Base-by-base conservation (phyloP, 129 eudicot genomes). In the Lactuca sativa region DNA sequence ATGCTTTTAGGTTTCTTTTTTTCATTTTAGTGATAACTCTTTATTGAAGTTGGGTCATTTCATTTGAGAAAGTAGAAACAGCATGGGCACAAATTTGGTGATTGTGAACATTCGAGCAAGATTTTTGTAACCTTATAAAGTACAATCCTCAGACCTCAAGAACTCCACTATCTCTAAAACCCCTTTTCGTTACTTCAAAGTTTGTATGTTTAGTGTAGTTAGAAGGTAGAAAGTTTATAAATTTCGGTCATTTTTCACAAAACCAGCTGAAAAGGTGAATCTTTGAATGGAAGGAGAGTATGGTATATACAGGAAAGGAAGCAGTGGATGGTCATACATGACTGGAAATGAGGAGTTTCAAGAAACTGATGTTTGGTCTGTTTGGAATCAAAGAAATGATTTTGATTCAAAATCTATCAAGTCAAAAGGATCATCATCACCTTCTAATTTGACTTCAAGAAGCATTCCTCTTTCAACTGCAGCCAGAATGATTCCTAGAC, bases 311-410 rank as follows among this genome's bases (percentile, higher is more conserved):
- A 73, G 83, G 36, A 82, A 37, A 82, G 90, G 90, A 30, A 85
- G 74, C 75, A 80, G 84, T 57, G 84, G 82, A 15, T 82, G 93
- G 96, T 65, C 86, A 67, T 59, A 55, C 69, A 72, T 78, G 76
- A 16, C 54, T 75, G 83, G 86, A 68, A 80, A 77, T 57, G 95
- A 81, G 58, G 95, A 90, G 66, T 83, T 76, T 66, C 84, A 84
- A 70, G 97, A 90, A 80, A 76, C 81, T 58, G 97, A 90, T 71
- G 77, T 90, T 8, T 90, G 97, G 97, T 79, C 71, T 32, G 84
- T 82, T 70, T 36, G 68, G 52, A 75, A 67, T 10, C 81, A 72
- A 71, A 78, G 67, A 43, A 66, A 71, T 16, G 78, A 80, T 64
- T 58, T 52, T 17, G 60, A 64, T 31, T 79, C 89, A 38, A 44